Conservation (phyloP, 2,329 filamentous ascomycete species). For the Neoarthrinium moseri region DNA sequence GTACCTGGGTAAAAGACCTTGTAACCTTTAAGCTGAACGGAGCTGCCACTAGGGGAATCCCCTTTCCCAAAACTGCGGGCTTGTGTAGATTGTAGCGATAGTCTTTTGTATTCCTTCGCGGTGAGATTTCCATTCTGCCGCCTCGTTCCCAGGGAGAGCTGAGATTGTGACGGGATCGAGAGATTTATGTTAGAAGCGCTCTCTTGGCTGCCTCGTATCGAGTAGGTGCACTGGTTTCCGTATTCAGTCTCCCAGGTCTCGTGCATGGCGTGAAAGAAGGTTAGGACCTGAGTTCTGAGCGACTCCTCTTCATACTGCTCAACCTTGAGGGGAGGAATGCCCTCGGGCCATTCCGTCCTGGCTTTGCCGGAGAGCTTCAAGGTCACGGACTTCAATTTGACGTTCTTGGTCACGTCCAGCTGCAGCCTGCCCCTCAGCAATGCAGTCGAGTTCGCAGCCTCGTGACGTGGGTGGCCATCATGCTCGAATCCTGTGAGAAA, state of each 20-base stretch:
- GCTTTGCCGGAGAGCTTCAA: slow-evolving; percentile 83
- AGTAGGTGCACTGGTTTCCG: slow-evolving; percentile 62
- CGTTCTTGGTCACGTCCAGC: slow-evolving; percentile 79
- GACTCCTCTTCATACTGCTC: slow-evolving; percentile 83
- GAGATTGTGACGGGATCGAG: slow-evolving; percentile 28
- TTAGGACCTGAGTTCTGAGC: slow-evolving; percentile 83
- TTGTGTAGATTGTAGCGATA: slow-evolving; percentile 78
- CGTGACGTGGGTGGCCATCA: slow-evolving; percentile 53
- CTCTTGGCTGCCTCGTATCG: slow-evolving; percentile 38
- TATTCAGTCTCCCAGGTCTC: slow-evolving; percentile 60
- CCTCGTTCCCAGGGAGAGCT: slow-evolving; percentile 30
- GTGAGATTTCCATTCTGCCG: slow-evolving; percentile 31
- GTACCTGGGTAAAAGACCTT: slow-evolving; percentile 77
- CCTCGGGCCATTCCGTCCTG: slow-evolving; percentile 94
- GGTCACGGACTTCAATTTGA: slow-evolving; percentile 89
- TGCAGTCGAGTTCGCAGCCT: slow-evolving; percentile 66
- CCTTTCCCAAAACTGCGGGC: slow-evolving; percentile 83
- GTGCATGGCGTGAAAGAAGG: slow-evolving; percentile 83
- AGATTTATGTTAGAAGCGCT: slow-evolving; percentile 33
- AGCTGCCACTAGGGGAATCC: slow-evolving; percentile 65
- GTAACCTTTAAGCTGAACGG: slow-evolving; percentile 68
- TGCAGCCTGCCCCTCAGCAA: slow-evolving; percentile 83
- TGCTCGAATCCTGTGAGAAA: slow-evolving; percentile 80
- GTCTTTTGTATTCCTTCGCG: slow-evolving; percentile 58
- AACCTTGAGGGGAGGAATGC: slow-evolving; percentile 83